Evolutionary conservation across 129 eudicot genomes (phyloP).

Genomic region (Ambrosia artemisiifolia): DNA sequence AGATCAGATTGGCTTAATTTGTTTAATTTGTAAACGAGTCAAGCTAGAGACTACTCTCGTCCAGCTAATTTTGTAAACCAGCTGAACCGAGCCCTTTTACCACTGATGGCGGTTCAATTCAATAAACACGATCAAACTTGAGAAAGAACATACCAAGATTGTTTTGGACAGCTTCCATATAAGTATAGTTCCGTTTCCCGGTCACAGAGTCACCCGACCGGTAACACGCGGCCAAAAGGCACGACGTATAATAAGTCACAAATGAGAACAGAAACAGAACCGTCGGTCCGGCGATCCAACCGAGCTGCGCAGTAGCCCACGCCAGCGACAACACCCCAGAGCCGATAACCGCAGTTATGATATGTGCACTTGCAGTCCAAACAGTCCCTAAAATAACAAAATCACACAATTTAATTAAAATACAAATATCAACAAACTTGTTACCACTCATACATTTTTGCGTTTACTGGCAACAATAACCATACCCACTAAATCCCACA

Average conservation of each 20-base stretch:
- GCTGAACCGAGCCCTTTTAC: no score
- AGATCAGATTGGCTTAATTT: no score
- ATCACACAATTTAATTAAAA: no score
- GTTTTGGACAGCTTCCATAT: slow-evolving; percentile 89
- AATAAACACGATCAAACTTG: no score
- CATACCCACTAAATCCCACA: no score
- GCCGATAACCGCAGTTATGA: slow-evolving; percentile 93
- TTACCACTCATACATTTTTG: no score
- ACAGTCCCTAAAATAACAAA: slow-evolving; percentile 51
- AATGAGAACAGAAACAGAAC: slow-evolving; percentile 73
- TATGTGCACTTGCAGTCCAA: slow-evolving; percentile 99
- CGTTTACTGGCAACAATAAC: no score
- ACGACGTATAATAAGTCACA: slow-evolving; percentile 90
- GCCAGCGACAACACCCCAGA: slow-evolving; percentile 95
- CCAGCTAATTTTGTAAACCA: no score
- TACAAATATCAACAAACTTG: no score
- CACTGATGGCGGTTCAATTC: no score
- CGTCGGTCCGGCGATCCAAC: slow-evolving; percentile 96
- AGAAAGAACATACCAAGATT: slow-evolving; percentile 55
- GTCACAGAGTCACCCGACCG: slow-evolving; percentile 64
- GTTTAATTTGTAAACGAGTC: no score
- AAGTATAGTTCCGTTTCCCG: slow-evolving; percentile 87
- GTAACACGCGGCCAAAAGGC: slow-evolving; percentile 79
- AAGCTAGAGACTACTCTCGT: no score
- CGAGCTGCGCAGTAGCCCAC: slow-evolving; percentile 95